Evolutionary conservation across 2,329 filamentous ascomycete genomes (phyloP).

Genomic region (Parascedosporium putredinis): DNA sequence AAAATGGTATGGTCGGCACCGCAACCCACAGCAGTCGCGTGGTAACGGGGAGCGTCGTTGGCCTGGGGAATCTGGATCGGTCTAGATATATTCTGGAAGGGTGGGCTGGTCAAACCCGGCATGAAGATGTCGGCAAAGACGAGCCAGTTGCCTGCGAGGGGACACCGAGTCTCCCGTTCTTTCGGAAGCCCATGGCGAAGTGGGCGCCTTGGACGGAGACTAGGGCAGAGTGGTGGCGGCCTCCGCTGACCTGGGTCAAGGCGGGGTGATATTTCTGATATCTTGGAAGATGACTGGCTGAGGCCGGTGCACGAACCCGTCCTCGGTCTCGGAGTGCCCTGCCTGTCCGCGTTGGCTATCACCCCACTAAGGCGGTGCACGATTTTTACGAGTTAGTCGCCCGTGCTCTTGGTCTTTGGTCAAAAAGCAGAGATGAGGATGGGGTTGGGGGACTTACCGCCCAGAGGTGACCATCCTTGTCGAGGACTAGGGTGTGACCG

Average conservation of each 20-base stretch:
- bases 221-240: conserved; percentile 56
- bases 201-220: conserved; percentile 39
- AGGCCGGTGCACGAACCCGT: conserved; percentile 43
- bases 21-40: conserved; percentile 35
- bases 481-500: conserved; percentile 36
- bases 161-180: conserved; percentile 38
- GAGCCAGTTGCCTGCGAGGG: conserved; percentile 31
- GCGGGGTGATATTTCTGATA: conserved; percentile 49
- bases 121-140: too few relatives aligned
- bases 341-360: conserved; percentile 77
- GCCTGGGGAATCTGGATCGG: conserved; percentile 46
- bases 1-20: conserved; percentile 59
- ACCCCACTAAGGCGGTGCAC: too few relatives aligned
- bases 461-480: conserved; percentile 16
- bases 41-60: conserved; percentile 17
- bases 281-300: conserved; percentile 52
- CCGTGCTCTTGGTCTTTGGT: too few relatives aligned
- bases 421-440: background rate
- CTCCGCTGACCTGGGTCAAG: conserved; percentile 48
- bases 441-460: conserved; percentile 36
- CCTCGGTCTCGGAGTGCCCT: conserved; percentile 31
- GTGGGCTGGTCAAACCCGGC: too few relatives aligned
- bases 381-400: too few relatives aligned
- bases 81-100: conserved; percentile 47
- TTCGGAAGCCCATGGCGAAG: conserved; percentile 44